Percentiles rank a stretch among this genome's conserved stretches.
Conservation (phyloP, 73 alveolate genomes). For the Halteria grandinella region DNA sequence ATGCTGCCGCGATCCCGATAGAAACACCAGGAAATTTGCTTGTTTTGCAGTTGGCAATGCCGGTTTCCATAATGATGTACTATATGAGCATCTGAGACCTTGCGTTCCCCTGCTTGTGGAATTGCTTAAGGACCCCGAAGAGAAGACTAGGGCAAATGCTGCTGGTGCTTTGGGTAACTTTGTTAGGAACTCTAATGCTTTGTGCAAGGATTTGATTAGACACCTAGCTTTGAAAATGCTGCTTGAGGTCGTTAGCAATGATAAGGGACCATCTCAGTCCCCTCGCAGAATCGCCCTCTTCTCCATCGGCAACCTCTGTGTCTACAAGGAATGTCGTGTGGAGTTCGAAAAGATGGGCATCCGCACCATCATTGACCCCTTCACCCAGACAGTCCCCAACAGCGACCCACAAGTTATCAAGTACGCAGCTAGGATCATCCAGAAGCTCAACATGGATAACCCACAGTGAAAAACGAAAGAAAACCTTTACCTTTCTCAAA, state of each 20-base stretch:
- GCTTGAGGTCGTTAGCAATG: slow-evolving; percentile 89
- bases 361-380: slow-evolving; percentile 84
- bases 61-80: slow-evolving; percentile 94
- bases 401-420: slow-evolving; percentile 78
- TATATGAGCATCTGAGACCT: slow-evolving; percentile 96
- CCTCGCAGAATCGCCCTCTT: slow-evolving; percentile 96
- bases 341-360: slow-evolving; percentile 93
- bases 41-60: slow-evolving; percentile 99
- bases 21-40: slow-evolving; percentile 97
- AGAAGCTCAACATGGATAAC: slow-evolving; percentile 58
- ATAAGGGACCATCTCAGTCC: slow-evolving; percentile 86
- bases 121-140: slow-evolving; percentile 94
- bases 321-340: slow-evolving; percentile 86
- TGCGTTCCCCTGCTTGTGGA: slow-evolving; percentile 96
- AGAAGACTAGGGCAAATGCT: slow-evolving; percentile 98
- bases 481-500: not conserved
- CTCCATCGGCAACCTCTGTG: slow-evolving; percentile 96
- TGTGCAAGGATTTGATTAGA: slow-evolving; percentile 91
- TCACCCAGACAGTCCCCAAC: slow-evolving; percentile 32
- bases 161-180: slow-evolving; percentile 99
- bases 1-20: slow-evolving; percentile 96
- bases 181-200: slow-evolving; percentile 93
- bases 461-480: not conserved
- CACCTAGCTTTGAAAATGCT: slow-evolving; percentile 93
- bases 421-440: slow-evolving; percentile 80